Evolutionary conservation across 805 yeast genomes (phyloP), one percentile per base, ranked within the genome.

Genomic region (Torulaspora gathmanii): DNA sequence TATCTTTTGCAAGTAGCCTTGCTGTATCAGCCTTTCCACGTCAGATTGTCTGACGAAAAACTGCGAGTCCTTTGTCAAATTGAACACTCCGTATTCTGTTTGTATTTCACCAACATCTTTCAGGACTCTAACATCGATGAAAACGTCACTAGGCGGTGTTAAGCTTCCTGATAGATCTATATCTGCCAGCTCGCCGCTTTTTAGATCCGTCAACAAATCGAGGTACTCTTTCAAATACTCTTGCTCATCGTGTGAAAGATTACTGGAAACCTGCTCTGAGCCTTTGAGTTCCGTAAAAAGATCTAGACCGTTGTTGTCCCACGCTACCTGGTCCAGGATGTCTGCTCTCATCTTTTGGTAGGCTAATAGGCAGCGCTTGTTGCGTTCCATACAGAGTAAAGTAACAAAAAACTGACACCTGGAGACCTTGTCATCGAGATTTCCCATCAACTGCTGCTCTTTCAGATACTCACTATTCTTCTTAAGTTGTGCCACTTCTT

Each of bases 31-130:
- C 41, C 97, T 70, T 60, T 91, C 97, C 5, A 93, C 99, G 59
- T 93, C 99, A 0, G 93, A 83, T 54, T 87, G 91, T 47, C 99
- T 73, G 15, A 91, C 97, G 60, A 86, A 91, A 60, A 91, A 90
- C 60, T 93, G 98, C 2, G 96, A 86, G 63, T 91, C 91, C 58
- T 90, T 91, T 2, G 95, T 86, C 52, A 93, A 69, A 57, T 90
- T 90, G 69, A 93, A 89, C 3, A 88, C 96, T 17, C 97, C 99
- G 57, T 91, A 91, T 63, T 91, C 99, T 0, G 99, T 93, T 60
- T 90, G 96, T 28, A 91, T 88, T 61, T 93, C 98, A 1, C 99
- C 99, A 0, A 95, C 97, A 57, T 91, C 95, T 61, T 85, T 85
- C 41, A 91, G 67, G 6, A 91, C 98, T 46, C 99, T 71, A 4